Percentiles rank a stretch among this genome's conserved stretches.
Conservation (phyloP, 129 eudicot species). For the Heracleum sosnowskyi region DNA sequence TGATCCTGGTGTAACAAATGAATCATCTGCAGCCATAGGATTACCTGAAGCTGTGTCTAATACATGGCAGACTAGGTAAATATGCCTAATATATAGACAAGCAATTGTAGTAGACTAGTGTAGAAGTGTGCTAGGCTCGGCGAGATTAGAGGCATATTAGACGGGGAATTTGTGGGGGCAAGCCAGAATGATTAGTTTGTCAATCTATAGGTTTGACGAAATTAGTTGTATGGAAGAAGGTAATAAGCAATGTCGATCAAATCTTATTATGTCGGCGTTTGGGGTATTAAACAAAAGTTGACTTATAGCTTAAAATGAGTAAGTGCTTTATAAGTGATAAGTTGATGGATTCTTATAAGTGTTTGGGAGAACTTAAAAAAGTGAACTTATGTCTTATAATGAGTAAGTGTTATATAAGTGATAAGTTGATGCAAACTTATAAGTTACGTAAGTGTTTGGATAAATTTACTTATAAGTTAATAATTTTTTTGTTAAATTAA, state of each 20-base stretch:
- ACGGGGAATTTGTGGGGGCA: not conserved
- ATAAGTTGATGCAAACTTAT: too few species aligned
- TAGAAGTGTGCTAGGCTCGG: conserved; percentile 1
- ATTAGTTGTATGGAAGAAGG: not conserved
- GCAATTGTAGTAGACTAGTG: not conserved
- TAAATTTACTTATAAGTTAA: too few species aligned
- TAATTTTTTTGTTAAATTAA: too few species aligned
- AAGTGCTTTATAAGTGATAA: too few species aligned
- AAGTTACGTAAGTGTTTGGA: too few species aligned
- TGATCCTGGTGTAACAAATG: conserved; percentile 54
- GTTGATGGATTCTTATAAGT: too few species aligned
- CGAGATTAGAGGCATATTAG: not conserved
- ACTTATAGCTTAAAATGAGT: too few species aligned
- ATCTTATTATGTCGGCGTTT: too few species aligned
- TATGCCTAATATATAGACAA: not conserved
- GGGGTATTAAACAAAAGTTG: too few species aligned
- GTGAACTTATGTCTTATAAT: too few species aligned
- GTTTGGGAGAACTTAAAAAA: too few species aligned
- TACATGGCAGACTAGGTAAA: not conserved
- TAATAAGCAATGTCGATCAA: not conserved
- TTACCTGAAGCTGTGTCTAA: not conserved
- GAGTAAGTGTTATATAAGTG: too few species aligned
- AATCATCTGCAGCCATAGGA: conserved; percentile 44
- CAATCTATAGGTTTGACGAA: not conserved
- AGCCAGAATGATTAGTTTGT: not conserved